phyloP scores from a whole-genome alignment of 495 filamentous ascomycete species.

The Neurospora sp. region DNA sequence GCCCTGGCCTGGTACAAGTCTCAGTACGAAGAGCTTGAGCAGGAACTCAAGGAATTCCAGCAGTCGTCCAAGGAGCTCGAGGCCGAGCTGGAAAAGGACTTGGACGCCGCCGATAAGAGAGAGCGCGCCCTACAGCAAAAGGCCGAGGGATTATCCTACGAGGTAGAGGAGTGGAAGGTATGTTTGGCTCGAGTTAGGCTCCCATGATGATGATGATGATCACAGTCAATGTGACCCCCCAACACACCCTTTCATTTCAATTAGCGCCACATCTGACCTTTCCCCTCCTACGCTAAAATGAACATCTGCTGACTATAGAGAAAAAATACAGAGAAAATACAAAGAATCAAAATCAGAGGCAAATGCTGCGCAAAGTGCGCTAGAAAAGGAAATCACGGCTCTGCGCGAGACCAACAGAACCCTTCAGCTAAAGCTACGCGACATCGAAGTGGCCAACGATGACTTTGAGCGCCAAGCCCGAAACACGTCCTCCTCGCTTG shows the following conservation, averaged over 20 bases:
- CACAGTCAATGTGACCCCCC: neutral
- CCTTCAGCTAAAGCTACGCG: slow-evolving; percentile 71
- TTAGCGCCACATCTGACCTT: neutral
- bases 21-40: slow-evolving; percentile 88
- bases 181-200: slow-evolving; percentile 12
- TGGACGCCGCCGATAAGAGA: slow-evolving; percentile 89
- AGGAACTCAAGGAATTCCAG: slow-evolving; percentile 90
- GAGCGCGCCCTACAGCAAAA: slow-evolving; percentile 80
- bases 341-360: slow-evolving; percentile 88
- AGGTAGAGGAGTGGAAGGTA: slow-evolving; percentile 98
- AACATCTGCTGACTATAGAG: neutral
- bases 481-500: slow-evolving; percentile 85
- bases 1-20: slow-evolving; percentile 86
- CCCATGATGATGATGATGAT: neutral
- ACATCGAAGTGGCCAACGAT: slow-evolving; percentile 96
- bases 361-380: slow-evolving; percentile 64
- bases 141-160: slow-evolving; percentile 70
- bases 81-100: slow-evolving; percentile 88
- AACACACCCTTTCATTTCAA: neutral
- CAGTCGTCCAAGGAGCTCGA: slow-evolving; percentile 88
- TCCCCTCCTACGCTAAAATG: too few species aligned
- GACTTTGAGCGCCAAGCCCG: slow-evolving; percentile 94
- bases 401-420: slow-evolving; percentile 76
- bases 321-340: slow-evolving; percentile 66
- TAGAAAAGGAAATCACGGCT: slow-evolving; percentile 93